Percentiles rank a stretch among this genome's conserved stretches.
Conservation (phyloP, 352 stramenopile species). For the Phytophthora sp. region DNA sequence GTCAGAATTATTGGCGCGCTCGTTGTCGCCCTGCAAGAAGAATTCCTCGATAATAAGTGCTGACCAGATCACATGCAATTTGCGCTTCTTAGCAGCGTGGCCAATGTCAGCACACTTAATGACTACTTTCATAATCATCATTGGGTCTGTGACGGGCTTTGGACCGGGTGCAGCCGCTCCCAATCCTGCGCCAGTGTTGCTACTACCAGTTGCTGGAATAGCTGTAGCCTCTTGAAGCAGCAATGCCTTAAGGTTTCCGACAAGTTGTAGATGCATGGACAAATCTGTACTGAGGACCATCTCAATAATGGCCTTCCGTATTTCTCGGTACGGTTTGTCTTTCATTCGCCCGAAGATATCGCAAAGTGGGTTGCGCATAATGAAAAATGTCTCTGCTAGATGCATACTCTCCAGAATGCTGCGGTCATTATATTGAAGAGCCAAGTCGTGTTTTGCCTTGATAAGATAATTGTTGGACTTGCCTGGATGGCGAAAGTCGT, state of each 20-base stretch:
- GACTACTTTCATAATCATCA: slow-evolving; percentile 90
- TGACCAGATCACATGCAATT: slow-evolving; percentile 91
- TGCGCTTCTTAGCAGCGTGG: slow-evolving; percentile 88
- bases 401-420: slow-evolving; percentile 90
- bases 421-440: slow-evolving; percentile 85
- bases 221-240: slow-evolving; percentile 66
- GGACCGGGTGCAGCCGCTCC: slow-evolving; percentile 4
- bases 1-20: slow-evolving; percentile 86
- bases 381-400: slow-evolving; percentile 83
- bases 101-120: slow-evolving; percentile 94
- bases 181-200: slow-evolving; percentile 18
- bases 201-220: slow-evolving; percentile 9
- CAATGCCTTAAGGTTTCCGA: slow-evolving; percentile 80
- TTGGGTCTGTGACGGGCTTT: slow-evolving; percentile 64
- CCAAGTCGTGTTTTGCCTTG: slow-evolving; percentile 77
- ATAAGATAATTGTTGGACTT: slow-evolving; percentile 90
- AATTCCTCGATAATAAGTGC: slow-evolving; percentile 95
- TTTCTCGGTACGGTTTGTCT: slow-evolving; percentile 76
- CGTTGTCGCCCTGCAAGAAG: slow-evolving; percentile 94
- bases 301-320: slow-evolving; percentile 86
- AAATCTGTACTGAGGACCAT: slow-evolving; percentile 91
- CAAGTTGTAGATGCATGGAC: slow-evolving; percentile 81
- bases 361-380: slow-evolving; percentile 72
- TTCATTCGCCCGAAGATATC: slow-evolving; percentile 87
- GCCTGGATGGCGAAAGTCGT: slow-evolving; percentile 85